Evolutionary conservation across 2,329 filamentous ascomycete species (phyloP).

Genomic region (Pochonia chlamydosporia): DNA sequence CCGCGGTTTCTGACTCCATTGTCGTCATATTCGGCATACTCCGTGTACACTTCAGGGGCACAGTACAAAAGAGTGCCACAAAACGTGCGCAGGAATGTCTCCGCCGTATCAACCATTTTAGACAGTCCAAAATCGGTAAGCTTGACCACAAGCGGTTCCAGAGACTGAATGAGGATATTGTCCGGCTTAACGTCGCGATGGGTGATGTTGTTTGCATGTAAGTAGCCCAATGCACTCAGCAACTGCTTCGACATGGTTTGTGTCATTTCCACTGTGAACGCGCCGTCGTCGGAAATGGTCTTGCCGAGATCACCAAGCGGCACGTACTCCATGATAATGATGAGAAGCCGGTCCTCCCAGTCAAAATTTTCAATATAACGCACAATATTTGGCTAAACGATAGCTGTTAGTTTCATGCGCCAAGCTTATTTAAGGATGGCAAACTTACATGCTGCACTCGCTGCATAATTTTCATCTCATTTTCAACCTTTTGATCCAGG

Average conservation of each 20-base stretch:
- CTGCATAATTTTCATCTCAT: constrained; percentile 96
- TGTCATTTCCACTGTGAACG: constrained; percentile 62
- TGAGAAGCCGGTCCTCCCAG: constrained; percentile 74
- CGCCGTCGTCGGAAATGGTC: constrained; percentile 55
- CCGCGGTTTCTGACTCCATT: constrained; percentile 57
- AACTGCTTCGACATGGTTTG: constrained; percentile 71
- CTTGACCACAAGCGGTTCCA: constrained; percentile 75
- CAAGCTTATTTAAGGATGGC: not conserved
- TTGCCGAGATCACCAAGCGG: constrained; percentile 76
- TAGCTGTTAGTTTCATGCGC: not conserved
- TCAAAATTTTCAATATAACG: constrained; percentile 87
- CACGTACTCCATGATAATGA: constrained; percentile 96
- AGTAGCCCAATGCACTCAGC: constrained; percentile 74
- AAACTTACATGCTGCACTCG: constrained; percentile 69
- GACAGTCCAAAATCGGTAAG: constrained; percentile 95
- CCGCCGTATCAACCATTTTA: constrained; percentile 84
- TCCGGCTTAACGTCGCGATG: constrained; percentile 99
- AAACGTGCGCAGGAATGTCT: constrained; percentile 92
- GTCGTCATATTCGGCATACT: constrained; percentile 63
- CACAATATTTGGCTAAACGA: constrained; percentile 71
- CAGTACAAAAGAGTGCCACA: constrained; percentile 95
- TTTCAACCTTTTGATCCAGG: constrained; percentile 86
- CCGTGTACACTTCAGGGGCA: constrained; percentile 90
- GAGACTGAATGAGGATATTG: constrained; percentile 80
- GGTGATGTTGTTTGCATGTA: constrained; percentile 84